Evolutionary conservation across 306 rosid genomes (phyloP), one percentile per base, ranked within the genome.

Genomic region (Trifolium repens): DNA sequence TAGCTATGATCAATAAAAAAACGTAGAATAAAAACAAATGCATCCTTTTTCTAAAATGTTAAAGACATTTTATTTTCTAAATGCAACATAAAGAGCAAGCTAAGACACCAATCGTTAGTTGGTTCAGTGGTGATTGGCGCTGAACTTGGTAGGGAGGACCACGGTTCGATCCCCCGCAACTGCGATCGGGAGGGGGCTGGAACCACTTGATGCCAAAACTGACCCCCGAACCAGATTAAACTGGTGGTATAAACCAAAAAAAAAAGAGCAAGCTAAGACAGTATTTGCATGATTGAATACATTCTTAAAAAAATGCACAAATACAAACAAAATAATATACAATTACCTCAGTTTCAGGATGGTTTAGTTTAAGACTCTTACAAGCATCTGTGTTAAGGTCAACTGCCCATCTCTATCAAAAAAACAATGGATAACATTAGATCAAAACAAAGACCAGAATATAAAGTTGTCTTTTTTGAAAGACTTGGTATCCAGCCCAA

Each of bases 391-490:
- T 19, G 26, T 91, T 91, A 35, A 85, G 4, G 69, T 93, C 98
- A 47, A 93, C 92, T 0, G 98, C 98, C 98, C 98, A 93, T 77
- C 63, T 88, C 98, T 93, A 12, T 35, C 27, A 12, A 52, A 26
- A 47, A 35, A 79, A n/a, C 13, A 57, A 52, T 3, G 9, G 22
- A 6, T 61, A 62, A 17, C 4, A 26, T 32, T 52, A 43, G 9
- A 43, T 39, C 17, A 58, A 58, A 77, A 19, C 12, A 26, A 53
- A 42, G 24, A 39, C 7, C 24, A 22, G 1, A 22, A 22, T 22
- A 22, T 22, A 22, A 22, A 22, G 24, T 22, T 22, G 1, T 22
- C 24, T 22, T 22, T 22, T 22, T 22, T 22, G 24, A 22, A 22
- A 22, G 1, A 1, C 1, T 22, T 1, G 1, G 24, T 22, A 22